phyloP scores from a whole-genome alignment of 768 basidiomycete species.

The Boletus edulis region DNA sequence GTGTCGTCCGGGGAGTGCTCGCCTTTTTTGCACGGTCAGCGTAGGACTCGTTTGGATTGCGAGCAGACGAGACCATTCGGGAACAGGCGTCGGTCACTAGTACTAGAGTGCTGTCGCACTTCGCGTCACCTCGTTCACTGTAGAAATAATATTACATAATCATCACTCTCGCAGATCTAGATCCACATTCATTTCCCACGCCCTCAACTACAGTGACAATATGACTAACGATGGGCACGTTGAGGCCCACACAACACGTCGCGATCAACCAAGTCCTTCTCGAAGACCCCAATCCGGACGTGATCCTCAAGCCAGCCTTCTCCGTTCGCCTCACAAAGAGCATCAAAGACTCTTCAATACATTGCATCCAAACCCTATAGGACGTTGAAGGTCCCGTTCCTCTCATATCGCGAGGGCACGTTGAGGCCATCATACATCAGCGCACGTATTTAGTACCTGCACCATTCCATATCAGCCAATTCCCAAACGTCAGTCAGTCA shows the following conservation, averaged over 20 bases:
- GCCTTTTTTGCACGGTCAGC: conserved; percentile 54
- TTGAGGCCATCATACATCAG: conserved; percentile 61
- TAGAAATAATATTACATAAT: conserved; percentile 17
- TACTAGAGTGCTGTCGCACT: conserved; percentile 12
- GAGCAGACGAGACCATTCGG: conserved; percentile 31
- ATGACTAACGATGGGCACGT: conserved; percentile 26
- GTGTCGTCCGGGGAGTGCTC: background rate
- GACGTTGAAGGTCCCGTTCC: conserved; percentile 69
- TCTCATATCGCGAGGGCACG: conserved; percentile 64
- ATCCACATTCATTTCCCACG: conserved; percentile 10
- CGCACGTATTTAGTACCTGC: conserved; percentile 29
- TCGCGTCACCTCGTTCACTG: conserved; percentile 14
- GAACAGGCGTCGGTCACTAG: conserved; percentile 16
- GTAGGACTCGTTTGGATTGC: conserved; percentile 51
- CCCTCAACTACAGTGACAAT: background rate
- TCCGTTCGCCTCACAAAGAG: conserved; percentile 36
- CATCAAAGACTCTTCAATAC: conserved; percentile 48
- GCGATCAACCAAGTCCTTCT: conserved; percentile 4
- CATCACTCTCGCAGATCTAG: conserved; percentile 11
- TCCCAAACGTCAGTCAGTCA: background rate
- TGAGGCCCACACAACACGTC: conserved; percentile 32
- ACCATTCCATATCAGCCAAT: conserved; percentile 1
- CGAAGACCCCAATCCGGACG: conserved; percentile 16
- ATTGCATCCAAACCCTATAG: conserved; percentile 44
- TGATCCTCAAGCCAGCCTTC: conserved; percentile 13